Evolutionary conservation across 257 asterid genomes (phyloP), one percentile per base, ranked within the genome.

Genomic region (Knoxia roxburghii): DNA sequence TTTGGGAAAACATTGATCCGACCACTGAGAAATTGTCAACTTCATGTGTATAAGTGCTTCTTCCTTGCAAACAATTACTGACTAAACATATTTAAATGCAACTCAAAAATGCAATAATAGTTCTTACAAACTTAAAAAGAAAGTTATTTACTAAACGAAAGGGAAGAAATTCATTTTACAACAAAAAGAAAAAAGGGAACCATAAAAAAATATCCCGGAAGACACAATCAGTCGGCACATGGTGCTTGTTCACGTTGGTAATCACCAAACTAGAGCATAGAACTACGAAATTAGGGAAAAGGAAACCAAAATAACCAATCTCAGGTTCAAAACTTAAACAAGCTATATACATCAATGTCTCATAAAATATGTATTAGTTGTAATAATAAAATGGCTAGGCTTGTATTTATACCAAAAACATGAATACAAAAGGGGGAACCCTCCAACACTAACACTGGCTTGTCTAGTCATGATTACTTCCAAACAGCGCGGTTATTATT

Each of bases 81-180:
- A 7, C 17, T 3, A 35, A 54, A 37, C 23, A 64, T 35, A n/a
- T 12, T 20, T 20, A 63, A 1, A 17, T 20, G n/a, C 20, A 15
- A 15, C 59, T 32, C 30, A 18, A 32, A 64, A 65, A 41, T 65
- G 69, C 24, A 48, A 43, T 49, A 60, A 60, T 6, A 20, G 30
- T 9, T n/a, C 24, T 11, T 35, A 45, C 48, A n/a, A 35, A 21
- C 6, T 10, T 40, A 39, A 12, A 40, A 0, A 52, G 45, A 13
- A n/a, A n/a, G n/a, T n/a, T n/a, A n/a, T n/a, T n/a, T n/a, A n/a
- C n/a, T n/a, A 67, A 67, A 33, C 7, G 27, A 24, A n/a, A 54
- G 40, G 35, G 30, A 41, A 24, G 46, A 68, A 13, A 20, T 10
- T 5, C 45, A 40, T 48, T 58, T 39, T 21, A 35, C 30, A 11